Percentiles rank a stretch among this genome's conserved stretches.
Evolutionary conservation across 1,284 basidiomycete species (phyloP).

Genomic region (Puccinia polysora): DNA sequence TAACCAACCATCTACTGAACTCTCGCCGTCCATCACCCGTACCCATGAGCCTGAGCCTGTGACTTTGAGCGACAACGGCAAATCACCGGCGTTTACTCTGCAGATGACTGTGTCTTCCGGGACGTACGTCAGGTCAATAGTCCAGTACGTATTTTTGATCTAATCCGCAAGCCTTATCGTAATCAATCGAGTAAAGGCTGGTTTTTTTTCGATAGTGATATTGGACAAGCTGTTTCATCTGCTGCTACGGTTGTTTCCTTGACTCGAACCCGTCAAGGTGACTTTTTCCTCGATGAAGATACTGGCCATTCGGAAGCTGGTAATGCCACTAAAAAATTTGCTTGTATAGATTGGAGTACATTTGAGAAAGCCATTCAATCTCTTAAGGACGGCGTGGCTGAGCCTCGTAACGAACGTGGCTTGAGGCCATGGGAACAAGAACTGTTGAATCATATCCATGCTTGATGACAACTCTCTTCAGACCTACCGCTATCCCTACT

Average conservation of each 20-base stretch:
- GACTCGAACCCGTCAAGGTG: constrained; percentile 75
- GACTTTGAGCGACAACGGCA: constrained; percentile 43
- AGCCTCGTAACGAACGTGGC: constrained; percentile 7
- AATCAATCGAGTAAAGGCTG: not conserved
- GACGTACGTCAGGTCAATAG: constrained; percentile 75
- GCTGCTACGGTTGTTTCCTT: constrained; percentile 87
- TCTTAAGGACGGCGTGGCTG: not conserved
- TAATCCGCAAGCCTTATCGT: not conserved
- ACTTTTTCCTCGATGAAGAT: constrained; percentile 61
- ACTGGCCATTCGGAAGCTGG: constrained; percentile 52
- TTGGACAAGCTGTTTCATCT: constrained; percentile 72
- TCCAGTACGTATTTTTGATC: constrained; percentile 55
- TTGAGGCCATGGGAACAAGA: constrained; percentile 33
- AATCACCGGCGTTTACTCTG: constrained; percentile 74
- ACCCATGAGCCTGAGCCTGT: constrained; percentile 48
- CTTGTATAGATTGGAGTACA: constrained; percentile 73
- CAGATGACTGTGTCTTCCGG: constrained; percentile 89
- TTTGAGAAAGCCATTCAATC: constrained; percentile 61
- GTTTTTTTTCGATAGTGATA: constrained; percentile 57
- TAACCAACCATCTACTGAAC: not conserved
- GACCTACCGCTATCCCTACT: too few species aligned
- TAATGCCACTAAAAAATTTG: constrained; percentile 50
- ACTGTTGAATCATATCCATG: constrained; percentile 39
- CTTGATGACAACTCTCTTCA: not conserved
- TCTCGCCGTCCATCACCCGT: constrained; percentile 17